Base-by-base conservation (phyloP, 371 early-diverging fungal genomes). In the Parasitella parasitica region DNA sequence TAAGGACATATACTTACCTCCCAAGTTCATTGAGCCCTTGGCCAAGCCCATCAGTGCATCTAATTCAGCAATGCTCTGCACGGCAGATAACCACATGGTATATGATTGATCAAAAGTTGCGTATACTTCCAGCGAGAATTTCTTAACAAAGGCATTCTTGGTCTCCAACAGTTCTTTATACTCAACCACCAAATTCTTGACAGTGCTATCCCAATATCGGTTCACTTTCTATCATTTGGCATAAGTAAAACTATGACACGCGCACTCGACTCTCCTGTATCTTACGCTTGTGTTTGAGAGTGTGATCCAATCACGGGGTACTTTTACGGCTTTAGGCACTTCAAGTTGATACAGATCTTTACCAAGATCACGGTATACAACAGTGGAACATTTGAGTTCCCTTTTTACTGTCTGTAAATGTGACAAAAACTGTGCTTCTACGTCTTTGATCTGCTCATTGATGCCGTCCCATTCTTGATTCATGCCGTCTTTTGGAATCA, bases 271-370 rank as follows among this genome's bases (percentile, higher is more conserved):
- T n/a, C n/a, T n/a, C n/a, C n/a, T n/a, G n/a, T n/a, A n/a, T 59
- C 69, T 71, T 72, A 89, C 89, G 71, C 85, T 83, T 3, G 97
- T 98, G 12, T 84, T 82, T 4, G 93, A 92, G 59, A 93, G 71
- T 49, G 89, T 79, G 24, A 84, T 76, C 91, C 94, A 99, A 55
- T 87, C 77, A 34, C 60, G 59, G 1, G 98, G 98, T 9, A 95
- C 93, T 22, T 86, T 81, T 38, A 92, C 77, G 38, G 73, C 82
- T 43, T 83, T 80, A 1, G 98, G 92, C 2, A 95, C 85, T 70
- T 99, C 99, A 13, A 99, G 71, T 77, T 95, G 96, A 74, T 92
- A 96, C 8, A 94, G 84, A 67, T 99, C 99, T 71, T 99, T 99
- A 24, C 97, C 97, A 51, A 97, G 70, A 78, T 97, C 89, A 66